These are phyloP conservation scores for Fraxinus xanthoxyloides DNA, from an alignment of 305 asterid species.

Conservation along the genomic window DNA sequence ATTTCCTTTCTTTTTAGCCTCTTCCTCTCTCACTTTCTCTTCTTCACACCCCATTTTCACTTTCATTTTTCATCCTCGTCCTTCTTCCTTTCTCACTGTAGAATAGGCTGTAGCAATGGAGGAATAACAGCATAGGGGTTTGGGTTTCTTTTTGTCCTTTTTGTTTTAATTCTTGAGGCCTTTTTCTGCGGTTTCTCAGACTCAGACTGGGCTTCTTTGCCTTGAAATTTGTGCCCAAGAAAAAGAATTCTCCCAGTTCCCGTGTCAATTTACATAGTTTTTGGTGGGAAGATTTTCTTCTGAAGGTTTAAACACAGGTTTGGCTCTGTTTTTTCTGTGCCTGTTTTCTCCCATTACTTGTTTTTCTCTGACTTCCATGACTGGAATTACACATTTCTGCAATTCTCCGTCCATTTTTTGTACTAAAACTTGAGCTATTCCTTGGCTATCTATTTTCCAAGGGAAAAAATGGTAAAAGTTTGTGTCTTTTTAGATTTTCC, in stretches of 20 bases:
- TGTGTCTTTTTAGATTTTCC: neutral
- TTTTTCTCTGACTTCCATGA: neutral
- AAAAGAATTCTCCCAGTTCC: neutral
- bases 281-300: neutral
- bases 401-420: neutral
- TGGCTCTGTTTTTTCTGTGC: neutral
- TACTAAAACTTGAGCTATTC: neutral
- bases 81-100: neutral
- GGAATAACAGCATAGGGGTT: neutral
- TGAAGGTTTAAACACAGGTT: neutral
- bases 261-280: neutral
- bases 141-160: neutral
- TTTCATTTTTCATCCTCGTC: neutral
- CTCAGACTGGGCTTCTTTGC: neutral
- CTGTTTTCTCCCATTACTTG: neutral
- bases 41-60: neutral
- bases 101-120: neutral
- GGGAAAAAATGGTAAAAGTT: neutral
- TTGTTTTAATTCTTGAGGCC: neutral
- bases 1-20: constrained; percentile 6
- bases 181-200: neutral
- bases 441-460: neutral
- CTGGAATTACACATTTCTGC: neutral
- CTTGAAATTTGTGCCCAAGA: neutral
- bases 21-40: neutral